phyloP scores from a whole-genome alignment of 768 basidiomycete genomes.

The Mycena venus region DNA sequence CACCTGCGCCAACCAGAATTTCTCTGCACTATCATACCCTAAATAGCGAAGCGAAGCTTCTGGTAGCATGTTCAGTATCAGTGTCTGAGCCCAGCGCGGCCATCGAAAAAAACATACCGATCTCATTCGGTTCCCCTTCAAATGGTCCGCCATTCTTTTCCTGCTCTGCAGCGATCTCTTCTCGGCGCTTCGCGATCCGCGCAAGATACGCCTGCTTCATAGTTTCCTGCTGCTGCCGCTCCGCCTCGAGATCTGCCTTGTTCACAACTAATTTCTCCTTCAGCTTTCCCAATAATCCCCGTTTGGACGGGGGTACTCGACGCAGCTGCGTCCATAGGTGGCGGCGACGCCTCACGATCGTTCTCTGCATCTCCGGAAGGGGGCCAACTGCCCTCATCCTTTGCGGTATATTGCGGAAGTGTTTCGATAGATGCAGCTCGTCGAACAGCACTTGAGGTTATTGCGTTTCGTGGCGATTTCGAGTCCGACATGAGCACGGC shows the following conservation, averaged over 20 bases:
- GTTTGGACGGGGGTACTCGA: constrained; percentile 1
- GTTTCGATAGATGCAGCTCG: constrained; percentile 25
- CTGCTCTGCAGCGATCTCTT: constrained; percentile 14
- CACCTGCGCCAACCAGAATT: too few species aligned
- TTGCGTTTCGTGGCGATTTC: neutral
- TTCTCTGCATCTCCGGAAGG: constrained; percentile 29
- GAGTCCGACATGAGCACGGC: constrained; percentile 15
- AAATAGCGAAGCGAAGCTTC: too few species aligned
- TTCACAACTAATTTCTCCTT: constrained; percentile 24
- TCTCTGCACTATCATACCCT: too few species aligned
- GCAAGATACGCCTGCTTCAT: constrained; percentile 16
- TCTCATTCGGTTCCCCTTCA: too few species aligned
- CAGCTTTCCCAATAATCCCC: constrained; percentile 27
- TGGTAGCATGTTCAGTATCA: too few species aligned
- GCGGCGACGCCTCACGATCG: constrained; percentile 24
- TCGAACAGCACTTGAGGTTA: constrained; percentile 1
- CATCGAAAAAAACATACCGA: too few species aligned
- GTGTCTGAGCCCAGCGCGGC: too few species aligned
- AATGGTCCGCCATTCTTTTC: too few species aligned
- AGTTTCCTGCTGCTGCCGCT: constrained; percentile 6
- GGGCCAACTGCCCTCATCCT: constrained; percentile 7
- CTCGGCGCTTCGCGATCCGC: constrained; percentile 29
- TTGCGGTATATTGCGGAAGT: constrained; percentile 21
- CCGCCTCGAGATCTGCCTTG: constrained; percentile 28
- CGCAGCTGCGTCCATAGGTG: neutral